Evolutionary conservation across 176 grass and related monocot genomes (phyloP).

Genomic region (Avena atlantica): DNA sequence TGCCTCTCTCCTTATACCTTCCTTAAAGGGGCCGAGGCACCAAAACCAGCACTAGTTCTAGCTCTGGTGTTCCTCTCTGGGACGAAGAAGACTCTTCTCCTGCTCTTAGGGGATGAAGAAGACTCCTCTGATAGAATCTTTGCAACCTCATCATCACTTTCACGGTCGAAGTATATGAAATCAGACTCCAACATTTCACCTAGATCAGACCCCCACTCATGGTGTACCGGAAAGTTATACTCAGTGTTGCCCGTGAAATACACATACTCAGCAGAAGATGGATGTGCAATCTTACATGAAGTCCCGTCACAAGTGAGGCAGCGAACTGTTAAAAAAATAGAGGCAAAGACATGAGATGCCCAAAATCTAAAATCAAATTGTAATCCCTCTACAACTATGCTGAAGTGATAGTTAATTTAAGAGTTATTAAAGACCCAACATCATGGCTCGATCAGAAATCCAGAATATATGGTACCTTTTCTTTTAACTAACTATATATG

Average conservation of each 20-base stretch:
- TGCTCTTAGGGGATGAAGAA: background rate
- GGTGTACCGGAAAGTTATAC: no score
- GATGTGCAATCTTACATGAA: no score
- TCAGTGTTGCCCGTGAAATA: no score
- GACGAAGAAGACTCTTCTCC: background rate
- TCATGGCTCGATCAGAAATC: background rate
- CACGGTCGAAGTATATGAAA: no score
- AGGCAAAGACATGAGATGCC: no score
- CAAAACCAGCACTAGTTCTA: background rate
- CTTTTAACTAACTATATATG: background rate
- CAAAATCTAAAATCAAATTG: no score
- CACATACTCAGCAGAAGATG: no score
- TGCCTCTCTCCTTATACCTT: background rate
- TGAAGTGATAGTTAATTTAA: background rate
- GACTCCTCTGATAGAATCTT: background rate
- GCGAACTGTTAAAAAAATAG: no score
- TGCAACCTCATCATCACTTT: no score
- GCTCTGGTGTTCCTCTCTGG: background rate
- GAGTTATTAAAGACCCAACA: background rate
- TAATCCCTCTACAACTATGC: background rate
- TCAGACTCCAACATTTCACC: no score
- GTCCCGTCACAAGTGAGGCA: no score
- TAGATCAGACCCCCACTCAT: no score
- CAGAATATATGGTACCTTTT: background rate
- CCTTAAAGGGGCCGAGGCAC: background rate